Conservation (phyloP, 2,329 filamentous ascomycete genomes). For the Colletotrichum musicola region DNA sequence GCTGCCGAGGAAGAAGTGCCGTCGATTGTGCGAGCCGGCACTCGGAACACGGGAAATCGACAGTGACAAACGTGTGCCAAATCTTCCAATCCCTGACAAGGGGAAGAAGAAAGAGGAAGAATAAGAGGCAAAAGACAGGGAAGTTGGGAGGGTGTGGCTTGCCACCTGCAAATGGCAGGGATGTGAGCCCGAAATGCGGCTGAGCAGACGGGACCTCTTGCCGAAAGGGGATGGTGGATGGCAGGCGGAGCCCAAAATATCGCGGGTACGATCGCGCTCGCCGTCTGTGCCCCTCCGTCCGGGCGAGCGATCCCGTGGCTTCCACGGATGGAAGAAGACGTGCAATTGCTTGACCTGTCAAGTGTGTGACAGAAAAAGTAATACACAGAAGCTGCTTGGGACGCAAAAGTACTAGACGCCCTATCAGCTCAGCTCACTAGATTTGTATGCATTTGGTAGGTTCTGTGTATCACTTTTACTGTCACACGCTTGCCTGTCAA, state of each 20-base stretch:
- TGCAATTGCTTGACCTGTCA: not conserved
- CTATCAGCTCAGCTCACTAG: too few species aligned
- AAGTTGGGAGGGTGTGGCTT: conserved; percentile 29
- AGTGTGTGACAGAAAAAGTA: too few species aligned
- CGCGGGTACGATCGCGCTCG: conserved; percentile 11
- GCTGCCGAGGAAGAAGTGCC: not conserved
- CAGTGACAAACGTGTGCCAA: not conserved
- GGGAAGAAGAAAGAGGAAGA: not conserved
- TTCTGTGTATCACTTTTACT: too few species aligned
- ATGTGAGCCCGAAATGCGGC: conserved; percentile 28
- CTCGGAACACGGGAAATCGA: not conserved
- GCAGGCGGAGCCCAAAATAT: not conserved
- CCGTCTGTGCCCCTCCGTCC: conserved; percentile 1
- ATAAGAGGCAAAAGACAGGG: not conserved
- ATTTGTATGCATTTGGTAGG: too few species aligned
- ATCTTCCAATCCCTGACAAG: not conserved
- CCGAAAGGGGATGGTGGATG: conserved; percentile 20
- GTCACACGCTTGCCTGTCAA: too few species aligned
- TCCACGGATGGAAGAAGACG: not conserved
- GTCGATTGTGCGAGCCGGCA: not conserved
- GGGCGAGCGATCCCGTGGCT: not conserved
- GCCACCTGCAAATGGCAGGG: conserved; percentile 23
- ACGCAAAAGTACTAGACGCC: too few species aligned
- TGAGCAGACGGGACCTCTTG: conserved; percentile 12
- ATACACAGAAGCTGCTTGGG: too few species aligned